Base-by-base conservation (phyloP, 352 stramenopile species). In the Phytophthora melonis region DNA sequence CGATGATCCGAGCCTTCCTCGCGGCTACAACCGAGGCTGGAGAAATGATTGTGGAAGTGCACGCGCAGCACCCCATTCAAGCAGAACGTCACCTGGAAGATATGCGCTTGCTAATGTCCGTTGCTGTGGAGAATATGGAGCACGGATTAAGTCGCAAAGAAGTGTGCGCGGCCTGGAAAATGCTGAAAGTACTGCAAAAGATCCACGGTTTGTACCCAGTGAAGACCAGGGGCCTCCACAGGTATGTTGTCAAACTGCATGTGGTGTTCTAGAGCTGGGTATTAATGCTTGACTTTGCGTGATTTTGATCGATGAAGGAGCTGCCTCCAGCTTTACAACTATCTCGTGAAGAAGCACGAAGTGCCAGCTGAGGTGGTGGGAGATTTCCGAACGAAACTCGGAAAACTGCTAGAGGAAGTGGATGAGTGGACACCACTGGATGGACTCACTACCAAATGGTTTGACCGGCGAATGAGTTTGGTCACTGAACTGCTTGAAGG, bases 31-130 rank as follows among this genome's bases (percentile, higher is more conserved):
- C 45, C 0, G 25, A 32, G 30, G 58, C 58, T 25, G 58, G 43
- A 27, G 3, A 30, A 3, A 39, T 47, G 10, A 43, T 65, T 14
- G 43, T 65, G 23, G 41, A 39, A 13, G 58, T 43, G 13, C 43
- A 57, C 18, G 19, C 13, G 13, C 16, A 18, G 6, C 43, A 55
- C 23, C 43, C 41, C 23, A 25, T 47, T 45, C 25, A 54, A 23
- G n/a, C 58, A 25, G 58, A 65, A 10, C 58, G 58, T 3, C 58
- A 65, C 19, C 43, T 65, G 8, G 58, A 65, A 65, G 43, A 65
- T 47, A 32, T 57, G 39, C 39, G 58, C 19, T 32, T 65, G 43
- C 36, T 43, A 1, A 18, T 43, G 36, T 65, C 58, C 13, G 58
- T 65, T 21, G 58, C 43, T 8, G 27, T 45, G 1, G n/a, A 13